Conservation (phyloP, 1,284 basidiomycete species). For the Mycena sp. region DNA sequence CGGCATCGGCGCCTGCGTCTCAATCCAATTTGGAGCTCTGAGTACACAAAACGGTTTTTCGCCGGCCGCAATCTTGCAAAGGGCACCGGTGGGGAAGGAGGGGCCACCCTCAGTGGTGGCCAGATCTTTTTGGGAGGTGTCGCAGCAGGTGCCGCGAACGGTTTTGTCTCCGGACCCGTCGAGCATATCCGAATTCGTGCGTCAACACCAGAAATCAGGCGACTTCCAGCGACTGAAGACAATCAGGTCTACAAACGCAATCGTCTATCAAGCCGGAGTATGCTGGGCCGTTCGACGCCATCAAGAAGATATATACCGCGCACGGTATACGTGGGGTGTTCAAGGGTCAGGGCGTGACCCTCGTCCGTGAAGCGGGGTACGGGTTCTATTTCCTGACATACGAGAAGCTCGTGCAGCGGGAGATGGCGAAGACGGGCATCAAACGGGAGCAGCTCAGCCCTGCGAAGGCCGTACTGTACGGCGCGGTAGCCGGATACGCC, state of each 20-base stretch:
- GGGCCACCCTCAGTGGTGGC: slow-evolving; percentile 61
- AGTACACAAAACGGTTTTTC: slow-evolving; percentile 90
- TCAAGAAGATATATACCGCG: slow-evolving; percentile 79
- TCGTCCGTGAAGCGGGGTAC: slow-evolving; percentile 90
- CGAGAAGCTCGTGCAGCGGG: slow-evolving; percentile 90
- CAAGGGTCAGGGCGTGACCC: slow-evolving; percentile 93
- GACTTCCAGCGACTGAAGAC: neutral
- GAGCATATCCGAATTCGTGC: slow-evolving; percentile 97
- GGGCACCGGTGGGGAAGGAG: slow-evolving; percentile 68
- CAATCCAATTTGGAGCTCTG: slow-evolving; percentile 97
- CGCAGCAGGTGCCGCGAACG: slow-evolving; percentile 90
- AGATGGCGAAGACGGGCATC: slow-evolving; percentile 77
- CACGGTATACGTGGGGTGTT: slow-evolving; percentile 89
- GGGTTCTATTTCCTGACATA: slow-evolving; percentile 94
- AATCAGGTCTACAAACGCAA: slow-evolving; percentile 88
- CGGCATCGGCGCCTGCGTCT: slow-evolving; percentile 95
- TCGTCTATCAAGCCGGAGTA: slow-evolving; percentile 78
- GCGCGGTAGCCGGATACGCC: slow-evolving; percentile 87
- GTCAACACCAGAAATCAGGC: slow-evolving; percentile 41
- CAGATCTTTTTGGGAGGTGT: slow-evolving; percentile 87
- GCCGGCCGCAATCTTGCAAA: slow-evolving; percentile 62
- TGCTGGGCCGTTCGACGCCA: slow-evolving; percentile 87
- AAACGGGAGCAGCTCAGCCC: slow-evolving; percentile 81
- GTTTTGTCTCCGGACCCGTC: slow-evolving; percentile 93
- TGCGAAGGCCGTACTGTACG: slow-evolving; percentile 82